Evolutionary conservation across 2,329 filamentous ascomycete genomes (phyloP), one percentile per base, ranked within the genome.

Genomic region (Camptophora hylomeconis): DNA sequence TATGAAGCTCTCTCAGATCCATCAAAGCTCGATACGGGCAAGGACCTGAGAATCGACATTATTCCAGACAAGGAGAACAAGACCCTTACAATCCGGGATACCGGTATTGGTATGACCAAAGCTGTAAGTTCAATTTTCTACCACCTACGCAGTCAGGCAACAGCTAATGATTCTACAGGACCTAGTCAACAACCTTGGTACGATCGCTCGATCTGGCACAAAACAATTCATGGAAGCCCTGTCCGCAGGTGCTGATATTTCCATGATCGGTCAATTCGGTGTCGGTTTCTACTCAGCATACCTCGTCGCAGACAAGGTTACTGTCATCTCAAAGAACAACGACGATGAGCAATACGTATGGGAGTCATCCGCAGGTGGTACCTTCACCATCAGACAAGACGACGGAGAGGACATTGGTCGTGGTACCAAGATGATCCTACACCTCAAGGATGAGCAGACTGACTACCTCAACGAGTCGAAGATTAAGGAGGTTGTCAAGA

Each of bases 141-240:
- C 27, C 22, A 13, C n/a, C n/a, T n/a, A n/a, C n/a, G n/a, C n/a
- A n/a, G 20, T 16, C 19, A 17, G 17, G 12, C n/a, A n/a, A 20
- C 28, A 34, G 35, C 61, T 69, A 45, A 69, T 50, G 30, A 21
- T 22, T 12, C 10, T n/a, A 10, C 39, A 84, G 79, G 89, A 98
- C 61, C 75, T 98, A 42, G 87, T 98, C 71, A 98, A 98, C 80
- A 98, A 98, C 75, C 76, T 98, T 46, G 89, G 89, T 71, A 98
- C 89, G 50, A 98, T 98, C 62, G 89, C 89, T 58, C 84, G 89
- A 58, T 98, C 89, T 40, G 89, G 89, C 46, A 98, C 89, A 63
- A 98, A 98, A 78, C 89, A 95, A 70, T 98, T 98, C 68, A 98
- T 98, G 89, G 89, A 98, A 74, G 89, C 89, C 42, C 75, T 98